Percentiles rank a stretch among this genome's conserved stretches.
phyloP scores from a whole-genome alignment of 2,329 filamentous ascomycete genomes.

The Lachnellula hyalina region DNA sequence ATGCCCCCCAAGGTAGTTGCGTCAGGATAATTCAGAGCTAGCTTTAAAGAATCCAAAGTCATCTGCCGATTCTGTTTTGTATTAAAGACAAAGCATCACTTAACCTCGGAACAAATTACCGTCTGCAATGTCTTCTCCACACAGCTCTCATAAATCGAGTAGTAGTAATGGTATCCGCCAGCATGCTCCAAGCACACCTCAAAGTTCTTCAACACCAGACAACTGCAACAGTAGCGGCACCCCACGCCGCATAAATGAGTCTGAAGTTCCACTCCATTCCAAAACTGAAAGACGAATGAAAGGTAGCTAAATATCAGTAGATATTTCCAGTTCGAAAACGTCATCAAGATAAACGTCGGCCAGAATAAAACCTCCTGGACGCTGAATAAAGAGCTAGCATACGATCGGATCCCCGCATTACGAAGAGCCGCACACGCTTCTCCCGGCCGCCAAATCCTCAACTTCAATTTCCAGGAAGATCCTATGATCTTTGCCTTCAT shows the following conservation, averaged over 20 bases:
- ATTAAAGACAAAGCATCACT: too few relatives aligned
- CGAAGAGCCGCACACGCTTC: background rate
- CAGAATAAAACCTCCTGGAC: background rate
- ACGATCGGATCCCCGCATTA: background rate
- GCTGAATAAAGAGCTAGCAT: background rate
- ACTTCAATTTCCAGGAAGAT: background rate
- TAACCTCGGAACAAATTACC: too few relatives aligned
- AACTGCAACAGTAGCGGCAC: background rate
- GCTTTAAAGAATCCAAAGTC: too few relatives aligned
- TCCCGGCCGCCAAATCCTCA: background rate
- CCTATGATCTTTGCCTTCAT: background rate
- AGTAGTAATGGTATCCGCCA: too few relatives aligned
- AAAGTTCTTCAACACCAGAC: background rate
- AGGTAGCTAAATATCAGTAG: background rate
- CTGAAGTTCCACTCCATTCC: background rate
- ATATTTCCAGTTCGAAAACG: background rate
- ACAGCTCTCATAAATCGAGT: too few relatives aligned
- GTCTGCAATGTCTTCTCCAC: too few relatives aligned
- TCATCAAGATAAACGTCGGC: background rate
- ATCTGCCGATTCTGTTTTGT: too few relatives aligned
- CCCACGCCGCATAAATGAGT: background rate
- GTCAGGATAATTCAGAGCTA: background rate
- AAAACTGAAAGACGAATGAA: background rate
- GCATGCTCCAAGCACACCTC: background rate
- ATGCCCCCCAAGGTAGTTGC: background rate